A percentile compares a stretch with the other conserved stretches of the same genome.
Conservation (phyloP, 768 basidiomycete genomes). For the Glaciozyma martinii region DNA sequence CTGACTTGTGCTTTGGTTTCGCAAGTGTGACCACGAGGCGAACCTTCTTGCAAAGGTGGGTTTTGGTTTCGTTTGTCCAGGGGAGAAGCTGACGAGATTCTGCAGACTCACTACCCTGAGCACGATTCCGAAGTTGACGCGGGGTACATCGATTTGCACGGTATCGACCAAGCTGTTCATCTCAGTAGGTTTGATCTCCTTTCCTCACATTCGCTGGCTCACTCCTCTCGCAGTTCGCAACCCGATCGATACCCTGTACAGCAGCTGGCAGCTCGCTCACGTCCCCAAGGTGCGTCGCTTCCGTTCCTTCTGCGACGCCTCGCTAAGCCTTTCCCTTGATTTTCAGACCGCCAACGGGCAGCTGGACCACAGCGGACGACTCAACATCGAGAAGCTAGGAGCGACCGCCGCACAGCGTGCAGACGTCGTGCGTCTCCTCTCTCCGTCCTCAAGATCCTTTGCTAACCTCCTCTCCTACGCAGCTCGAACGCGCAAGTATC, state of each 20-base stretch:
- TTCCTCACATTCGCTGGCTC: neutral
- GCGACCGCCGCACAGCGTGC: neutral
- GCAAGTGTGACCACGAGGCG: neutral
- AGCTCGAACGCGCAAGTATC: neutral
- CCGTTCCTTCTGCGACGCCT: no score
- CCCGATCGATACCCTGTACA: neutral
- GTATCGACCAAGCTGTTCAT: neutral
- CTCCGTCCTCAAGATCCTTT: neutral
- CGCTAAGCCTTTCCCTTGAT: no score
- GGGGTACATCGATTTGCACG: neutral
- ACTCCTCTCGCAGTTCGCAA: neutral
- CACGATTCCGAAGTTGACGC: neutral
- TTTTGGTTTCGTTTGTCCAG: no score
- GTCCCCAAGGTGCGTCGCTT: neutral
- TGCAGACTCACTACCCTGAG: neutral
- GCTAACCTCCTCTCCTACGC: neutral
- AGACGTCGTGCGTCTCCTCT: neutral
- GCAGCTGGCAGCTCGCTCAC: neutral
- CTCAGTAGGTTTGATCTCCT: neutral
- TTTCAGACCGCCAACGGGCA: neutral
- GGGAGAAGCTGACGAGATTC: neutral
- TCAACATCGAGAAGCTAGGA: neutral
- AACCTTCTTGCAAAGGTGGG: neutral
- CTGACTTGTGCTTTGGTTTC: neutral
- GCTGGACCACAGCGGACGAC: neutral